Evolutionary conservation across 2,329 filamentous ascomycete genomes (phyloP).

Genomic region (Didymella arachidicola): DNA sequence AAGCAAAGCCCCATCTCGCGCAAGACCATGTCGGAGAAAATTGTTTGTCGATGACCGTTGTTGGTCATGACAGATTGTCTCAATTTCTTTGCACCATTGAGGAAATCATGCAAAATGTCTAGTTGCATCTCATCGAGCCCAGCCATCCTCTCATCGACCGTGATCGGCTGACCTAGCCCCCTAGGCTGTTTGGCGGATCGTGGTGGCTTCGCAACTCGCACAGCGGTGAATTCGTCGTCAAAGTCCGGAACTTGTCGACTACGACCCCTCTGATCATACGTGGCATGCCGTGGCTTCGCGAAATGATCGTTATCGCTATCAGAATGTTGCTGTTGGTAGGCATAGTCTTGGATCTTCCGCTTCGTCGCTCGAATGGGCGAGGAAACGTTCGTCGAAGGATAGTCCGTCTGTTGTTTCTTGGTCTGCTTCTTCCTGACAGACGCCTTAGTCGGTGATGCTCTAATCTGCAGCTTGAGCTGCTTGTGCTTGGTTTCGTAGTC

Average conservation of each 20-base stretch:
- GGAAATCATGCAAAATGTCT: constrained; percentile 70
- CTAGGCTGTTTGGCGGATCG: constrained; percentile 49
- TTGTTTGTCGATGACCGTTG: constrained; percentile 63
- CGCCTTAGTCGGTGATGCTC: constrained; percentile 55
- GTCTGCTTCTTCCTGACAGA: constrained; percentile 28
- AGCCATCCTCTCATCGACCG: constrained; percentile 62
- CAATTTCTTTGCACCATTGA: constrained; percentile 66
- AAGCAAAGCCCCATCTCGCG: constrained; percentile 76
- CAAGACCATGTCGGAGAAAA: constrained; percentile 74
- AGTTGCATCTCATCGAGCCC: constrained; percentile 67
- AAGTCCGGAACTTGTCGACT: constrained; percentile 50
- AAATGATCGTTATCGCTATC: constrained; percentile 40
- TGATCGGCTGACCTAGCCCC: constrained; percentile 66
- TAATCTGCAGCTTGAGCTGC: constrained; percentile 62
- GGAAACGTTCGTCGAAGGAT: constrained; percentile 73
- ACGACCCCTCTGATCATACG: constrained; percentile 36
- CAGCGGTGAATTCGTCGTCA: constrained; percentile 55
- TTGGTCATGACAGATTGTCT: constrained; percentile 69
- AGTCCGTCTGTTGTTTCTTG: constrained; percentile 52
- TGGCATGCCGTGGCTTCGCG: constrained; percentile 31
- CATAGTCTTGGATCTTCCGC: constrained; percentile 42
- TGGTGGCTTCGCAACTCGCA: constrained; percentile 43
- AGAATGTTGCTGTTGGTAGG: constrained; percentile 36
- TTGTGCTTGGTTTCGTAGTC: constrained; percentile 53
- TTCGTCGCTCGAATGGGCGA: constrained; percentile 64